These are phyloP conservation scores for Mrakia blollopis DNA, from an alignment of 768 basidiomycete species.

Conservation along the genomic window DNA sequence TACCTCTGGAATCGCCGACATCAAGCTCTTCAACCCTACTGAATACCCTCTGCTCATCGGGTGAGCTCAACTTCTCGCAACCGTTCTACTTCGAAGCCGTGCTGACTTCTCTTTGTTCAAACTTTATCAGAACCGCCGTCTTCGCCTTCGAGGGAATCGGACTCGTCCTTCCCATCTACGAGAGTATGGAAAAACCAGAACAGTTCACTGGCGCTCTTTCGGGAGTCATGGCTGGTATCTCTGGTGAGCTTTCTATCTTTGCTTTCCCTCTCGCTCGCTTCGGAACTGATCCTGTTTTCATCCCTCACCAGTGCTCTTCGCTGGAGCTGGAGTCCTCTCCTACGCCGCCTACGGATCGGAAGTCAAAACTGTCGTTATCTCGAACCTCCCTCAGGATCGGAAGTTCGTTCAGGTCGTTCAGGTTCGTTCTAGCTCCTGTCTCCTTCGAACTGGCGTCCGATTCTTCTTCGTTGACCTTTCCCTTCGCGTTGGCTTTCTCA, in stretches of 20 bases:
- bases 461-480: neutral
- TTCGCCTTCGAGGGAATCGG: slow-evolving; percentile 99
- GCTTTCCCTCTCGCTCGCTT: neutral
- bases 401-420: slow-evolving; percentile 80
- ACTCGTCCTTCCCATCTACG: slow-evolving; percentile 91
- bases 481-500: slow-evolving; percentile 8
- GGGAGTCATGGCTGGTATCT: slow-evolving; percentile 83
- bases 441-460: neutral
- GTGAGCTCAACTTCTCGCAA: slow-evolving; percentile 47
- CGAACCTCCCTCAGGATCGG: slow-evolving; percentile 79
- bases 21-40: slow-evolving; percentile 79
- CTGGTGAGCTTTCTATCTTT: slow-evolving; percentile 49
- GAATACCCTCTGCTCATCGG: slow-evolving; percentile 91
- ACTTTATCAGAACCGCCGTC: slow-evolving; percentile 72
- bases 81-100: neutral
- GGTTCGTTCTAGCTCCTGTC: neutral
- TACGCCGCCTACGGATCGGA: slow-evolving; percentile 83
- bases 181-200: slow-evolving; percentile 88
- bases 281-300: neutral
- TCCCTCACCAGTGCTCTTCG: slow-evolving; percentile 61
- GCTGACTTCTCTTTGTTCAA: neutral
- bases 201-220: slow-evolving; percentile 85
- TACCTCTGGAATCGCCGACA: slow-evolving; percentile 65
- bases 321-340: slow-evolving; percentile 76
- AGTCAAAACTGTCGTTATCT: slow-evolving; percentile 87